phyloP scores from a whole-genome alignment of 768 basidiomycete genomes.

The Pulveroboletus sp. region DNA sequence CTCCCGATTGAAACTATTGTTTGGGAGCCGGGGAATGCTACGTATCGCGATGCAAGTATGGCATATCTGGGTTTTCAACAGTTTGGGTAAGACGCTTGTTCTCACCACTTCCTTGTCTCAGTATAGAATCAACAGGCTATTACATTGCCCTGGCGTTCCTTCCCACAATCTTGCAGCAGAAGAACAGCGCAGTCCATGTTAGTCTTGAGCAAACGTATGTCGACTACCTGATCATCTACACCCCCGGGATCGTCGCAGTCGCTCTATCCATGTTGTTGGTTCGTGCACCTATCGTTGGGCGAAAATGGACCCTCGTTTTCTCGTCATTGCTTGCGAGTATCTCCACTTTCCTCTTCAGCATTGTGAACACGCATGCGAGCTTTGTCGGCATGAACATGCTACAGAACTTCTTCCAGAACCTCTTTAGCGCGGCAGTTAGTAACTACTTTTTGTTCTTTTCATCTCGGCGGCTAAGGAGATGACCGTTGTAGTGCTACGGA shows the following conservation, averaged over 20 bases:
- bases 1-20: conserved; percentile 10
- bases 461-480: too few relatives aligned
- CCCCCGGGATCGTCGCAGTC: background rate
- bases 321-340: conserved; percentile 7
- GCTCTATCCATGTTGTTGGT: conserved; percentile 5
- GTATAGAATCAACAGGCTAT: too few relatives aligned
- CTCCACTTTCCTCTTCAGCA: conserved; percentile 7
- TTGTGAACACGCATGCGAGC: conserved; percentile 11
- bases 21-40: conserved; percentile 10
- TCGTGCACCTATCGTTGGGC: conserved; percentile 10
- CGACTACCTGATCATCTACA: background rate
- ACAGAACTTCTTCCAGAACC: conserved; percentile 6
- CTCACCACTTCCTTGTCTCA: too few relatives aligned
- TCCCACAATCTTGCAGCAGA: conserved; percentile 11
- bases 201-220: conserved; percentile 1
- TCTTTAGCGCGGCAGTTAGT: conserved; percentile 10
- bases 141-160: background rate
- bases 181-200: conserved; percentile 8
- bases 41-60: conserved; percentile 11
- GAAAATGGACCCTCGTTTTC: conserved; percentile 15
- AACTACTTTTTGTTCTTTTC: background rate
- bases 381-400: conserved; percentile 9
- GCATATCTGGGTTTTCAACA: conserved; percentile 1
- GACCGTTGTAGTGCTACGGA: too few relatives aligned
- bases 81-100: too few relatives aligned